phyloP scores from a whole-genome alignment of 2,329 filamentous ascomycete genomes.

The Orbilia oligospora region DNA sequence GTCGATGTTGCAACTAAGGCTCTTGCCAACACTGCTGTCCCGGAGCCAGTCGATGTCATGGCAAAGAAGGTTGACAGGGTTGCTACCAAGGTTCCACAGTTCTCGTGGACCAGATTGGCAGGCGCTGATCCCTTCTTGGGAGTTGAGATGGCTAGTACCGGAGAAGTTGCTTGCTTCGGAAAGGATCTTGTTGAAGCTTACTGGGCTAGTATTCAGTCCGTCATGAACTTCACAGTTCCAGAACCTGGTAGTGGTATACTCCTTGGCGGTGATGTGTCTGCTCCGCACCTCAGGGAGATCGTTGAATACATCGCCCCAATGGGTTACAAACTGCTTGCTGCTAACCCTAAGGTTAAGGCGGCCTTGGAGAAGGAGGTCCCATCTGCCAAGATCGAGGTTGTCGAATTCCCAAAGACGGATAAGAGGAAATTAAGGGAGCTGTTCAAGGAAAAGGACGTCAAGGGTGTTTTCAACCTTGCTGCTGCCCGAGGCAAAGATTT shows the following conservation, averaged over 20 bases:
- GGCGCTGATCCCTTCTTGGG: conserved; percentile 97
- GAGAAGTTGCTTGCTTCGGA: conserved; percentile 99
- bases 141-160: conserved; percentile 96
- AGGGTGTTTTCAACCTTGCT: conserved; percentile 95
- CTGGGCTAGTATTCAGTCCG: conserved; percentile 95
- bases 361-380: conserved; percentile 80
- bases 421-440: conserved; percentile 95
- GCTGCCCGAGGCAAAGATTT: conserved; percentile 85
- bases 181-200: conserved; percentile 96
- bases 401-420: conserved; percentile 96
- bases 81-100: conserved; percentile 97
- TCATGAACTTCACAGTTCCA: conserved; percentile 99
- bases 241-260: conserved; percentile 95
- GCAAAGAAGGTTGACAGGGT: conserved; percentile 88
- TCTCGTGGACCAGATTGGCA: conserved; percentile 97
- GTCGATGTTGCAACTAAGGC: conserved; percentile 95
- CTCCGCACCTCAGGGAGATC: conserved; percentile 80
- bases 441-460: conserved; percentile 96
- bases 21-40: conserved; percentile 86
- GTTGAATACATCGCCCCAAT: conserved; percentile 90
- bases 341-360: conserved; percentile 83
- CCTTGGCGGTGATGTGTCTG: conserved; percentile 86
- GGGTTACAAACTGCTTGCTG: conserved; percentile 94
- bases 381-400: conserved; percentile 82
- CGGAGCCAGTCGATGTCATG: conserved; percentile 90